A percentile compares a stretch with the other conserved stretches of the same genome.
These are phyloP conservation scores for Phytophthora pluvialis DNA, from an alignment of 352 stramenopile genomes.

Conservation along the genomic window DNA sequence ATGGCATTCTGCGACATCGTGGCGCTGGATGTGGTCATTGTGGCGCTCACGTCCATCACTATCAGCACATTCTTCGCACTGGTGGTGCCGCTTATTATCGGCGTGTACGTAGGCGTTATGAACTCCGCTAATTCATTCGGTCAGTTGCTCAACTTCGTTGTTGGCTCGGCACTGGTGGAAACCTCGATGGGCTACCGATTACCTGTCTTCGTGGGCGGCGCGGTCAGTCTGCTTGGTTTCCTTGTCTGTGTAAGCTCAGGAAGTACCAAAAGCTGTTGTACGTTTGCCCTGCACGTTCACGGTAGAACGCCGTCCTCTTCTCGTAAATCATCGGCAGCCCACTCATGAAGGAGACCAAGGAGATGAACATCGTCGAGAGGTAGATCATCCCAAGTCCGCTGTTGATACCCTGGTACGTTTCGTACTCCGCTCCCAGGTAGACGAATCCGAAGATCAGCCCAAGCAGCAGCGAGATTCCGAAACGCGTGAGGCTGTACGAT, in stretches of 20 bases:
- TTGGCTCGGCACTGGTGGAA: conserved; percentile 50
- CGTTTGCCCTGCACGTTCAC: conserved; percentile 72
- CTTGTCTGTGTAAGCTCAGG: conserved; percentile 42
- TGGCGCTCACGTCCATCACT: conserved; percentile 51
- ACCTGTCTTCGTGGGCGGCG: conserved; percentile 51
- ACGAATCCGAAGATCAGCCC: conserved; percentile 82
- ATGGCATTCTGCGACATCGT: conserved; percentile 52
- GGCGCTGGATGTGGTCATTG: conserved; percentile 41
- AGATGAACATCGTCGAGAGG: conserved; percentile 83
- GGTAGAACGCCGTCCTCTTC: conserved; percentile 85
- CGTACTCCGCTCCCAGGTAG: conserved; percentile 58
- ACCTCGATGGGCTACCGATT: conserved; percentile 48
- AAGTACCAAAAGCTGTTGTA: conserved; percentile 79
- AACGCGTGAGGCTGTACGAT: conserved; percentile 87
- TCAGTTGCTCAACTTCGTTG: conserved; percentile 60
- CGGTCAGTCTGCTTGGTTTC: conserved; percentile 43
- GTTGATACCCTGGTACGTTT: conserved; percentile 61
- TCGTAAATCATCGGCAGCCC: conserved; percentile 81
- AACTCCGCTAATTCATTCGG: conserved; percentile 62
- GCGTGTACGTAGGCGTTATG: conserved; percentile 58
- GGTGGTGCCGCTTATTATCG: conserved; percentile 58
- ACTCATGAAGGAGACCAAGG: conserved; percentile 78
- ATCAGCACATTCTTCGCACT: conserved; percentile 53
- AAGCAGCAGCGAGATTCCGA: conserved; percentile 77
- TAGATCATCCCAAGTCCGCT: conserved; percentile 85